Percentiles rank a stretch among this genome's conserved stretches.
Evolutionary conservation across 331 rosid genomes (phyloP).

Genomic region (Rosa hybrid): DNA sequence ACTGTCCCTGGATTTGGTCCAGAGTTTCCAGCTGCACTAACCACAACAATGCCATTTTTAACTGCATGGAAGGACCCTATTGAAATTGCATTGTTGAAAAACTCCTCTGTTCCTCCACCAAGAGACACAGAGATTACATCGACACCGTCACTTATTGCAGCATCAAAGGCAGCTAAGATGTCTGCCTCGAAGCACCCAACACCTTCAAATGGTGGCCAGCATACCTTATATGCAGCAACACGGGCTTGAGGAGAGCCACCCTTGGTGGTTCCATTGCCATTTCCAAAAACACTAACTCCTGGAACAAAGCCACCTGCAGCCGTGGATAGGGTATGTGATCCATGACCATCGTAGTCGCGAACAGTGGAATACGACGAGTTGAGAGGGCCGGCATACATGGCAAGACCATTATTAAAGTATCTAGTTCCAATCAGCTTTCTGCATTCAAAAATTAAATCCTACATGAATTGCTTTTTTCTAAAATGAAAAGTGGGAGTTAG

Average conservation of each 20-base stretch:
- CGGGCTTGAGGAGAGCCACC: conserved; percentile 66
- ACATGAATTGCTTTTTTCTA: neutral
- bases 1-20: conserved; percentile 19
- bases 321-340: conserved; percentile 55
- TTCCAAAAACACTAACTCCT: conserved; percentile 27
- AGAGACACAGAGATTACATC: conserved; percentile 47
- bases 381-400: conserved; percentile 4
- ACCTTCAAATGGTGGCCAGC: conserved; percentile 39
- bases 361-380: conserved; percentile 24
- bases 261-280: conserved; percentile 56
- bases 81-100: conserved; percentile 21
- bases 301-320: conserved; percentile 48
- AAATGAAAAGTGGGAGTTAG: neutral
- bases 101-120: conserved; percentile 23
- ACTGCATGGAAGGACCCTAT: conserved; percentile 66
- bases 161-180: conserved; percentile 48
- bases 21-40: conserved; percentile 34
- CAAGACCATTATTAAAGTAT: conserved; percentile 36
- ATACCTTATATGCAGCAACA: conserved; percentile 61
- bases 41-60: conserved; percentile 42
- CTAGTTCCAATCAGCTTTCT: conserved; percentile 68
- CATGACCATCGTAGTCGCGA: conserved; percentile 55
- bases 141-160: conserved; percentile 65
- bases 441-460: neutral
- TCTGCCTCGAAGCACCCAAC: conserved; percentile 47